phyloP scores from a whole-genome alignment of 2,329 filamentous ascomycete species.

The Dryadomyces sulphureus region DNA sequence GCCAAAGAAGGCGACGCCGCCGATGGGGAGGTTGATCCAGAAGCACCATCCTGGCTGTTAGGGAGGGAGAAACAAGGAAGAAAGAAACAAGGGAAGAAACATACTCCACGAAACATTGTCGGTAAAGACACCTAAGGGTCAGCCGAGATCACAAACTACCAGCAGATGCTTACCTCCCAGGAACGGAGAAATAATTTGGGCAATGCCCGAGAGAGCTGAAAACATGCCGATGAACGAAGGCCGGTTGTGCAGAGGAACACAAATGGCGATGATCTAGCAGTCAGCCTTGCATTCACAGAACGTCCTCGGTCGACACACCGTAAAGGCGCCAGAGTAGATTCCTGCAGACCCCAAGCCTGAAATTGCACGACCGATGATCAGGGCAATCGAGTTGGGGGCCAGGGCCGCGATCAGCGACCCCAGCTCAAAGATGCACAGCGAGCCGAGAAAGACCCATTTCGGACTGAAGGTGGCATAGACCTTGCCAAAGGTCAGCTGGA shows the following conservation, averaged over 20 bases:
- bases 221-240: constrained; percentile 6
- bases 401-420: constrained; percentile 28
- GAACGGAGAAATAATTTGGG: constrained; percentile 5
- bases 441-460: constrained; percentile 6
- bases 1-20: constrained; percentile 9
- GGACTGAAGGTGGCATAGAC: constrained; percentile 2
- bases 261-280: constrained; percentile 2
- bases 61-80: neutral
- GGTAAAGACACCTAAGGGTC: constrained; percentile 2
- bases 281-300: neutral
- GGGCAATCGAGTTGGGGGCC: constrained; percentile 21
- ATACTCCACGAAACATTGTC: constrained; percentile 6
- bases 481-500: constrained; percentile 4
- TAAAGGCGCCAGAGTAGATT: constrained; percentile 2
- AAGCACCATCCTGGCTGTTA: constrained; percentile 9
- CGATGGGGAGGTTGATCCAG: constrained; percentile 10
- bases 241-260: constrained; percentile 6
- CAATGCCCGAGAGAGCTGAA: constrained; percentile 3
- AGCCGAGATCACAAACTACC: neutral
- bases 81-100: neutral
- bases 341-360: constrained; percentile 22
- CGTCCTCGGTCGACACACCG: neutral
- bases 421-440: constrained; percentile 25
- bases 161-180: constrained; percentile 1
- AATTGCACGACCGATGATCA: constrained; percentile 26